Percentiles rank a stretch among this genome's conserved stretches.
Conservation (phyloP, 176 grass and related monocot species). For the Hyparrhenia diplandra region DNA sequence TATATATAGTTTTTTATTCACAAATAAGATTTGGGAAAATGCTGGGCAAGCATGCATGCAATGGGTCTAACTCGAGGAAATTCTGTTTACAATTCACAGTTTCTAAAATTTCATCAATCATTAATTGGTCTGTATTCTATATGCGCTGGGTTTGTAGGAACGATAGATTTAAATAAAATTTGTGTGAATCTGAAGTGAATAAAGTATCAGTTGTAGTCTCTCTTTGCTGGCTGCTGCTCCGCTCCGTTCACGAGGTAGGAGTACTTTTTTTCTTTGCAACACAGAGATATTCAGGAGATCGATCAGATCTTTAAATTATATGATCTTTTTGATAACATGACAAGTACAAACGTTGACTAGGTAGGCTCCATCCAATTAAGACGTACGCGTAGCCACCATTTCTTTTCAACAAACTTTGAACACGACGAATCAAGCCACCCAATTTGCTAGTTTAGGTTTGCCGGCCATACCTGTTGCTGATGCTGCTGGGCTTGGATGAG, state of each 20-base stretch:
- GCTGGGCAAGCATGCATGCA: no score
- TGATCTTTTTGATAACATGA: not conserved
- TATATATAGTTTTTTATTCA: no score
- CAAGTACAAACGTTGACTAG: slow-evolving; percentile 9
- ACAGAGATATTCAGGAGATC: not conserved
- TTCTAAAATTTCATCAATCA: no score
- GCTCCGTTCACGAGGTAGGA: not conserved
- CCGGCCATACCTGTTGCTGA: slow-evolving; percentile 12
- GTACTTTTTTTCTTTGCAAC: not conserved
- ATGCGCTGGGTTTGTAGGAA: not conserved
- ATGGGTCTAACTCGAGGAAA: no score
- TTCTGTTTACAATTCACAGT: no score
- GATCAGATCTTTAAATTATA: not conserved
- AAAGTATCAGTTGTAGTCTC: not conserved
- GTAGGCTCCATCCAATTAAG: not conserved
- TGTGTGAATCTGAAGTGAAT: not conserved
- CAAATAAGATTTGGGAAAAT: no score
- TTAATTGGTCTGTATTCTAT: no score
- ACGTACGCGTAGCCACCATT: not conserved
- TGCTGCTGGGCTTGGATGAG: slow-evolving; percentile 29
- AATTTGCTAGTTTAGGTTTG: not conserved
- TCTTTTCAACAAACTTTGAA: slow-evolving; percentile 6
- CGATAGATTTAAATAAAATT: not conserved
- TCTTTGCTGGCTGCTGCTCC: no score
- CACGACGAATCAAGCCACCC: not conserved